Base-by-base conservation (phyloP, 2,329 filamentous ascomycete species). In the Cladophialophora bantiana region DNA sequence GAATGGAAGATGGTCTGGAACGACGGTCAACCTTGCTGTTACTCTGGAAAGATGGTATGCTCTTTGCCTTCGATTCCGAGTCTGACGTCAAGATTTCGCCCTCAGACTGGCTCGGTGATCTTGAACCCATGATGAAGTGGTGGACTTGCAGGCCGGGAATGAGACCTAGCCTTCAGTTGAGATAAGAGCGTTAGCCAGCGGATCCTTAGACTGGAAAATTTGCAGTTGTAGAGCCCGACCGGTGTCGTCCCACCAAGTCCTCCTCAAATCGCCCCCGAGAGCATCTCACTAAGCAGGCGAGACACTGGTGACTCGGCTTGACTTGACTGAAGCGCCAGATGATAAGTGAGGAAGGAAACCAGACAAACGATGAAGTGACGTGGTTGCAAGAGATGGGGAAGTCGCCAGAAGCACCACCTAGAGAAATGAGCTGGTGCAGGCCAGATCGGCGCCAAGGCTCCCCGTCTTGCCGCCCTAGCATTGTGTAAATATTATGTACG, bases 1-100 rank as follows among this genome's bases (percentile, higher is more conserved):
- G 54, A 38, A 57, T 60, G 74, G 75, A 74, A 84, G 85, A 88
- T 82, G 81, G 85, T 94, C 93, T 96, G 91, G 90, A 87, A 86
- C 85, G 88, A 88, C 90, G 91, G 92, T 96, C 91, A 96, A 96
- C 89, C 87, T 86, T 89, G 87, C 83, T 89, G 90, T 88, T 86
- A 86, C 89, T 88, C 85, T 86, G 82, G 80, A 85, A 86, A 85
- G 86, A 84, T 85, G 89, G 88, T 89, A 90, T 84, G 81, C 81
- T 90, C 92, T 90, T 91, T 95, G 92, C 92, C 92, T 95, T 95
- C 80, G 76, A 79, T 82, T 87, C 85, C 84, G 84, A 85, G 81
- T 85, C 85, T 82, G 87, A 87, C 82, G 94, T 91, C 79, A 90
- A 82, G 80, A 94, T 93, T 84, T 96, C 93, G 82, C 93, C 92